Conservation (phyloP, 2,329 filamentous ascomycete genomes). For the Aspergillus bombycis region DNA sequence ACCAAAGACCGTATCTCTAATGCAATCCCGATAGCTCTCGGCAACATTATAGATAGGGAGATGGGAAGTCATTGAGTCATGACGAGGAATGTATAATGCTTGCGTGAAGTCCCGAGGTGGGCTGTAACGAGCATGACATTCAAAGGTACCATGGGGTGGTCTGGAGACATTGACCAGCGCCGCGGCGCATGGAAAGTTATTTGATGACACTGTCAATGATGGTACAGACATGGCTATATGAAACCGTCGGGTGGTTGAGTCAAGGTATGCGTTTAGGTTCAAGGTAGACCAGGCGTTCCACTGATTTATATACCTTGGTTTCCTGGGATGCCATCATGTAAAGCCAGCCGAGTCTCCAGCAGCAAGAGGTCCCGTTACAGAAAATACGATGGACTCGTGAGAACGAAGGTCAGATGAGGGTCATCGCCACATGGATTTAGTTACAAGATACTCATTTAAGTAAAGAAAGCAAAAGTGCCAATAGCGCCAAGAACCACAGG, state of each 20-base stretch:
- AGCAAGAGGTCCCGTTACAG: not conserved
- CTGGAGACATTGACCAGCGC: not conserved
- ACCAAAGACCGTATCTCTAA: not conserved
- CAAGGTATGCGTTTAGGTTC: not conserved
- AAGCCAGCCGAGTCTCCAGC: not conserved
- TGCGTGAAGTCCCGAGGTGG: slow-evolving; percentile 6
- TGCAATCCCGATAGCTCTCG: not conserved
- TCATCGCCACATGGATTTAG: not conserved
- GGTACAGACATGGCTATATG: not conserved
- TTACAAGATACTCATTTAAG: not conserved
- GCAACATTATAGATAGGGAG: slow-evolving; percentile 11
- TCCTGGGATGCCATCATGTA: not conserved
- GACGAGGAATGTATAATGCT: slow-evolving; percentile 13
- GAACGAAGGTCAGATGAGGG: not conserved
- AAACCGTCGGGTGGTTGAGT: not conserved
- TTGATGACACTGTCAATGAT: not conserved
- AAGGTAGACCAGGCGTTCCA: not conserved
- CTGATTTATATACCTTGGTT: not conserved
- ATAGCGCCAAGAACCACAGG: not conserved
- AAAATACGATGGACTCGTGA: not conserved
- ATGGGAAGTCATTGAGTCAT: slow-evolving; percentile 8
- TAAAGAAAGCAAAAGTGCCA: not conserved
- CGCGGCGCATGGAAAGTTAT: not conserved
- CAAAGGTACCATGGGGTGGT: not conserved
- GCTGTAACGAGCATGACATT: not conserved